Evolutionary conservation across 345 rosid genomes (phyloP).

Genomic region (Dipteronia dyeriana): DNA sequence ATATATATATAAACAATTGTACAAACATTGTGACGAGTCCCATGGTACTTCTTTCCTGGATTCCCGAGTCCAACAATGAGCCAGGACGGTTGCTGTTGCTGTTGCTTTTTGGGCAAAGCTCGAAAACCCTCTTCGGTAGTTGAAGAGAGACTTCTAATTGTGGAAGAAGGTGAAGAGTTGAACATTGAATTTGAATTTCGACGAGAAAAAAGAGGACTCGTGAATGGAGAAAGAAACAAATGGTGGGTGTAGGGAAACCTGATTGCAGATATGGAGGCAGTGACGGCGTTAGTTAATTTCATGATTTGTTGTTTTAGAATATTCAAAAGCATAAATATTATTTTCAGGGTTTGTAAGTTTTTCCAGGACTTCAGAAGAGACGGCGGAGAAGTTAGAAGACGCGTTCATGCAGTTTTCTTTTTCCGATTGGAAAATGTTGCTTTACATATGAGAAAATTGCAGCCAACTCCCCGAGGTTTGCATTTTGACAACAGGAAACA

Average conservation of each 20-base stretch:
- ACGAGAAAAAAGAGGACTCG: slow-evolving; percentile 19
- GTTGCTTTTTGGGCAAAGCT: slow-evolving; percentile 33
- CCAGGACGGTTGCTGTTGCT: slow-evolving; percentile 57
- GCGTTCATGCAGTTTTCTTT: too few relatives aligned
- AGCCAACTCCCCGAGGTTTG: too few relatives aligned
- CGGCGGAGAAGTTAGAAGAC: neutral
- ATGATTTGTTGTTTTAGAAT: slow-evolving; percentile 16
- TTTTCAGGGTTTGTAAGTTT: neutral
- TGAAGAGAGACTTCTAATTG: slow-evolving; percentile 23
- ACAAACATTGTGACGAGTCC: slow-evolving; percentile 85
- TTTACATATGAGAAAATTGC: too few relatives aligned
- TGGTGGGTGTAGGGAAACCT: slow-evolving; percentile 20
- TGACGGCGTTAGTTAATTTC: slow-evolving; percentile 17
- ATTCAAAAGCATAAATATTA: neutral
- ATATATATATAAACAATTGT: neutral
- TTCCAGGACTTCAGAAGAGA: neutral
- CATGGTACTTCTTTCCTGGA: slow-evolving; percentile 71
- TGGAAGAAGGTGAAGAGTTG: slow-evolving; percentile 17
- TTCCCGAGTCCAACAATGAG: slow-evolving; percentile 92
- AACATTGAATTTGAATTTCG: slow-evolving; percentile 18
- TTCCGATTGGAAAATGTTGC: too few relatives aligned
- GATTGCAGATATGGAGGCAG: slow-evolving; percentile 26
- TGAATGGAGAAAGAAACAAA: slow-evolving; percentile 19
- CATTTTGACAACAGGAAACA: too few relatives aligned
- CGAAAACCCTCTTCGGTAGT: slow-evolving; percentile 4